Percentiles rank a stretch among this genome's conserved stretches.
These are phyloP conservation scores for Diplotaxis tenuifolia DNA, from an alignment of 345 rosid genomes.

Conservation along the genomic window DNA sequence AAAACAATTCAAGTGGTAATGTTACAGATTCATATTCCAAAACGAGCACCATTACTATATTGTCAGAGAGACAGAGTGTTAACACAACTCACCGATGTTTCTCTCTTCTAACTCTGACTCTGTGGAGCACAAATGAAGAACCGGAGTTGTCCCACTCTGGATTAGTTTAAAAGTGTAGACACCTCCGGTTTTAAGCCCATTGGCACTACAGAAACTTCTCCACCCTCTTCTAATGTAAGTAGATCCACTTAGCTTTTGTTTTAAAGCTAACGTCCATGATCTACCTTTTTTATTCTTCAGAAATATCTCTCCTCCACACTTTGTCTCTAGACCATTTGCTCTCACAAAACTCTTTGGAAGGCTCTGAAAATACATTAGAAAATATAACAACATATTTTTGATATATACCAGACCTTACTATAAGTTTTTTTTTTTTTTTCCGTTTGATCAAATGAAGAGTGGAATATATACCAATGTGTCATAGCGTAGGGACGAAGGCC, in stretches of 20 bases:
- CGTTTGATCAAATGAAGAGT: not conserved
- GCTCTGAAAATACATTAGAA: not conserved
- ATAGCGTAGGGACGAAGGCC: not conserved
- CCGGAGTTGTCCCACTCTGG: not conserved
- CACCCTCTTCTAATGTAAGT: not conserved
- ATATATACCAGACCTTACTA: not conserved
- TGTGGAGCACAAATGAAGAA: not conserved
- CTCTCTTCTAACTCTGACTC: not conserved
- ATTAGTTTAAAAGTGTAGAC: not conserved
- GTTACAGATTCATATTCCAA: not conserved
- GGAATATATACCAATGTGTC: not conserved
- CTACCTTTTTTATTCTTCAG: slow-evolving; percentile 4
- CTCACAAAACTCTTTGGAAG: not conserved
- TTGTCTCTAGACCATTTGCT: not conserved
- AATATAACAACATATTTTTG: not conserved
- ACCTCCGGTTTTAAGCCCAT: not conserved
- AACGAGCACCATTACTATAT: not conserved
- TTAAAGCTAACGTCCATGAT: not conserved
- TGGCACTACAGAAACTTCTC: not conserved
- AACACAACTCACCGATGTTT: not conserved
- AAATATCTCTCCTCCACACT: not conserved
- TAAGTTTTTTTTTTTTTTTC: too few relatives aligned
- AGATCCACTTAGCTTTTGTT: not conserved
- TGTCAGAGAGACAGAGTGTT: not conserved
- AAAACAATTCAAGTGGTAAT: not conserved